Conservation (phyloP, 345 rosid species). For the Clausena lansium region DNA sequence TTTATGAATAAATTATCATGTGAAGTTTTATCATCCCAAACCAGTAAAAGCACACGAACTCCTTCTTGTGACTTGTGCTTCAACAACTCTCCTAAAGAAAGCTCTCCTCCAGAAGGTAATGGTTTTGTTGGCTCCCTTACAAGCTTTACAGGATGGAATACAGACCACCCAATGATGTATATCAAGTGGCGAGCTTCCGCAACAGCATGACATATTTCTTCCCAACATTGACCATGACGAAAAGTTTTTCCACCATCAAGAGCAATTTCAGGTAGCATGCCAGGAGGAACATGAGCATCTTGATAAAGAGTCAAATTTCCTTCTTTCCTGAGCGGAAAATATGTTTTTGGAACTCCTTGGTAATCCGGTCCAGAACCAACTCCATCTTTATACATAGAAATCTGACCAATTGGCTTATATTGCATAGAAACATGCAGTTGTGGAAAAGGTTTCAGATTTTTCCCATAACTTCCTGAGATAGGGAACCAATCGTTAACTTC, state of each 20-base stretch:
- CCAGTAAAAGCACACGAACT: slow-evolving; percentile 53
- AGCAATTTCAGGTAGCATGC: slow-evolving; percentile 45
- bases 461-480: slow-evolving; percentile 25
- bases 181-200: slow-evolving; percentile 62
- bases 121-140: slow-evolving; percentile 61
- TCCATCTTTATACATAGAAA: slow-evolving; percentile 41
- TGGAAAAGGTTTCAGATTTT: slow-evolving; percentile 38
- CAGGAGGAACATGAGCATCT: slow-evolving; percentile 63
- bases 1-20: slow-evolving; percentile 58
- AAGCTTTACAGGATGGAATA: slow-evolving; percentile 54
- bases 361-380: slow-evolving; percentile 58
- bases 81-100: slow-evolving; percentile 57
- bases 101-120: slow-evolving; percentile 55
- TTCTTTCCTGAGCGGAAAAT: slow-evolving; percentile 62
- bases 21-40: slow-evolving; percentile 82
- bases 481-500: slow-evolving; percentile 58
- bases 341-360: slow-evolving; percentile 53
- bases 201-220: slow-evolving; percentile 71
- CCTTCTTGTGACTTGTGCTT: slow-evolving; percentile 75
- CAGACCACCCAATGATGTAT: slow-evolving; percentile 67
- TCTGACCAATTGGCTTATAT: slow-evolving; percentile 37
- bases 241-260: slow-evolving; percentile 54
- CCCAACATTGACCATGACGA: slow-evolving; percentile 62
- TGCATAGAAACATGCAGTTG: slow-evolving; percentile 49
- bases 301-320: slow-evolving; percentile 63